Evolutionary conservation across 2,329 filamentous ascomycete genomes (phyloP), one percentile per base, ranked within the genome.

Genomic region (Colletotrichum eleusines): DNA sequence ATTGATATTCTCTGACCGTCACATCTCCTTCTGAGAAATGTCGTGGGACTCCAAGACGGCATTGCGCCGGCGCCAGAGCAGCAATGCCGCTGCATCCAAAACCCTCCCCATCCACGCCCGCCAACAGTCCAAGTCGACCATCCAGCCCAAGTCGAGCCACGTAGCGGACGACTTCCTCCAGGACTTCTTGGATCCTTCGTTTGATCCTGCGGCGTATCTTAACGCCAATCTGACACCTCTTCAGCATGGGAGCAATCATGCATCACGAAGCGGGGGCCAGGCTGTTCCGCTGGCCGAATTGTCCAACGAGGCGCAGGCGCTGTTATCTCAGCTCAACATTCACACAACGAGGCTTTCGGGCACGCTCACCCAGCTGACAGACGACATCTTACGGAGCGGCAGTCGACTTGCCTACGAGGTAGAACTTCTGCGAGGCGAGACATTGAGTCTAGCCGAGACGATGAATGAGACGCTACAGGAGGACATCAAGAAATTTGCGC

Each of bases 351-450:
- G 94, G 55, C 84, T 98, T 9, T 94, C 94, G 18, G 90, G 87
- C 64, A 93, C 91, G 55, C 86, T 99, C 69, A 97, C 94, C 40
- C 91, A 95, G 77, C 85, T 98, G 71, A 98, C 96, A 14, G 95
- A 99, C 80, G 96, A 98, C 75, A 98, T 99, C 73, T 82, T 99
- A 72, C 89, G 96, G 68, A 95, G 94, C 76, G 94, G 95, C 33
- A 94, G 93, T 74, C 88, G 95, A 5, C 84, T 99, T 68, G 94
- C 95, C 26, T 99, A 99, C 78, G 94, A 98, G 81, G 95, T 98
- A 26, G 95, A 98, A 81, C 88, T 98, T 23, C 81, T 98, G 59
- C 89, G 94, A n/a, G 95, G 95, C 73, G 95, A 98, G 81, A 92
- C 94, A 2, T 82, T 94, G 57, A 88, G 92, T n/a, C 84, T 98